Evolutionary conservation across 805 yeast genomes (phyloP), one percentile per base, ranked within the genome.

Genomic region (Candida sonorensis): DNA sequence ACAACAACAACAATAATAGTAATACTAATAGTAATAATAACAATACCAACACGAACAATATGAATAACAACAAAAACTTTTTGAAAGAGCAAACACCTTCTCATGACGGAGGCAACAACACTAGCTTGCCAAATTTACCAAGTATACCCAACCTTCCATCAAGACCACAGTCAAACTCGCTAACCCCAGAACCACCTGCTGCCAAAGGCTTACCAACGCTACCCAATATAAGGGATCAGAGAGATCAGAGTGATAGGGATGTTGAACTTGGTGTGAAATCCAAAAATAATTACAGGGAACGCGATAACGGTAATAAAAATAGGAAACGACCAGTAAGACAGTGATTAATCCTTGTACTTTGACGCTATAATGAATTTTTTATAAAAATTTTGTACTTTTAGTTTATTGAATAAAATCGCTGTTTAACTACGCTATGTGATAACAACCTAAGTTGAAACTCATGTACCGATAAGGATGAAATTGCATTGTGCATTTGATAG

Each of bases 201-300:
- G 41, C 34, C 21, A 26, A 14, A 11, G 29, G 25, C n/a, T 17
- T 38, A 16, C 41, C 45, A 17, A 40, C 37, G 23, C 27, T 36
- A 17, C 40, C 48, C 9, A 41, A 36, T 34, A 37, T 38, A 16
- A 33, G 41, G 17, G 47, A 48, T 27, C 23, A 30, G 11, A 42
- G 60, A 32, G 60, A 55, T 34, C 51, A 49, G 35, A 53, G 50
- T 4, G 57, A 52, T 32, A 46, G 41, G 23, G 53, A 45, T 13
- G 2, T 43, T 17, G 57, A 52, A 29, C 35, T 40, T 23, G 49
- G 51, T 6, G 34, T 27, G 19, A 44, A 35, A 19, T 34, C 36
- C 12, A 38, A 36, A 10, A 41, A 40, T 26, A 41, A 40, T 26
- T 45, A 43, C 36, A 42, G 49, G 27, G 51, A 46, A 14, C 38